phyloP scores from a whole-genome alignment of 2,329 filamentous ascomycete species.

The Trichoderma citrinoviride region DNA sequence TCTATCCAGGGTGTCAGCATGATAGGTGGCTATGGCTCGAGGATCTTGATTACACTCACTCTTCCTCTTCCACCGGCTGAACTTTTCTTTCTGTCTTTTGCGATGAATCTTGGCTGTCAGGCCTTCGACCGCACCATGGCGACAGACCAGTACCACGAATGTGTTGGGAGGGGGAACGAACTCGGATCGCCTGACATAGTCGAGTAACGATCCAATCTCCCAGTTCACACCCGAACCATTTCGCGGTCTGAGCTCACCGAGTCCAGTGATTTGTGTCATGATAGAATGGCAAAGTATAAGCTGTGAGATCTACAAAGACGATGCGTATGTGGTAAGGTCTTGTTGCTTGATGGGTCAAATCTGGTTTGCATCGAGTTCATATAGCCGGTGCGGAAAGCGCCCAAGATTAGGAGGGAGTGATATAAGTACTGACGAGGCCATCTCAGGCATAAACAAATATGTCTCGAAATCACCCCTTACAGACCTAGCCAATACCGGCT shows the following conservation, averaged over 20 bases:
- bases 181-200: background rate
- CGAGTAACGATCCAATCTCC: background rate
- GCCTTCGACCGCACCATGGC: background rate
- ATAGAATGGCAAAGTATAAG: background rate
- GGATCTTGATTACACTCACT: background rate
- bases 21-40: too few species aligned
- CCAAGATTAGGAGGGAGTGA: background rate
- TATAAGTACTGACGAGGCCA: background rate
- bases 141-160: background rate
- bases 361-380: too few species aligned
- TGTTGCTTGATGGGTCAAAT: too few species aligned
- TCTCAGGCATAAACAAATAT: background rate
- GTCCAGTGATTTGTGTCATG: background rate
- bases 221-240: background rate
- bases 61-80: background rate
- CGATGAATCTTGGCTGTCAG: background rate
- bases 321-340: too few species aligned
- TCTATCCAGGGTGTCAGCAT: background rate
- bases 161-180: background rate
- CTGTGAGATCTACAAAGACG: background rate
- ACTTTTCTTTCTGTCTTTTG: background rate
- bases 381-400: too few species aligned
- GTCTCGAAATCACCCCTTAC: background rate
- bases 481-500: background rate
- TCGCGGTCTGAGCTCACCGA: background rate